Evolutionary conservation across 78 protist species (phyloP).

Genomic region (Dictyostelium capitatum): DNA sequence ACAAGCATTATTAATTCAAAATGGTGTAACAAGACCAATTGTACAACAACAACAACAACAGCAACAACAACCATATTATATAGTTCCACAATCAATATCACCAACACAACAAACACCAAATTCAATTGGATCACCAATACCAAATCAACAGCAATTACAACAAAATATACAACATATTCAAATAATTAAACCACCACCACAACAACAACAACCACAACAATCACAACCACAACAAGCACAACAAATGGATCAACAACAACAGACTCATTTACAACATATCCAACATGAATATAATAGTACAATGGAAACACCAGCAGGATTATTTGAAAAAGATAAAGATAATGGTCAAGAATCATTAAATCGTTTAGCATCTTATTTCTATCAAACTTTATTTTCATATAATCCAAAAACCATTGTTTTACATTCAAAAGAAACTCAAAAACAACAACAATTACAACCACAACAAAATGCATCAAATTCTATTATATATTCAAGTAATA

Average conservation of each 20-base stretch:
- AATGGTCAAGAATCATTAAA: constrained; percentile 6
- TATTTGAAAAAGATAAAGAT: neutral
- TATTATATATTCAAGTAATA: neutral
- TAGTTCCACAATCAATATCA: neutral
- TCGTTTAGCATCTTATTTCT: constrained; percentile 19
- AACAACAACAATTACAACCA: neutral
- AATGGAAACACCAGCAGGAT: neutral
- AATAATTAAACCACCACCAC: neutral
- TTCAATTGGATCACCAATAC: neutral
- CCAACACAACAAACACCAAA: neutral
- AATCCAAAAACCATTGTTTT: constrained; percentile 7
- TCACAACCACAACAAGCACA: neutral
- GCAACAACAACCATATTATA: neutral
- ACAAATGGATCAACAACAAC: neutral
- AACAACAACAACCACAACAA: neutral
- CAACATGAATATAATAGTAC: neutral
- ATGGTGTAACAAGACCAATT: neutral
- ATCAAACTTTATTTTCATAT: constrained; percentile 11
- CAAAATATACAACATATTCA: neutral
- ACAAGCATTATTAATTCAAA: neutral
- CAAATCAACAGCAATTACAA: neutral
- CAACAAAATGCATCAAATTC: neutral
- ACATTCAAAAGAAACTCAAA: neutral
- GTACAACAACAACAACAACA: neutral
- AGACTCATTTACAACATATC: neutral